Evolutionary conservation across 257 asterid species (phyloP).

Genomic region (Solanum chiquidenum): DNA sequence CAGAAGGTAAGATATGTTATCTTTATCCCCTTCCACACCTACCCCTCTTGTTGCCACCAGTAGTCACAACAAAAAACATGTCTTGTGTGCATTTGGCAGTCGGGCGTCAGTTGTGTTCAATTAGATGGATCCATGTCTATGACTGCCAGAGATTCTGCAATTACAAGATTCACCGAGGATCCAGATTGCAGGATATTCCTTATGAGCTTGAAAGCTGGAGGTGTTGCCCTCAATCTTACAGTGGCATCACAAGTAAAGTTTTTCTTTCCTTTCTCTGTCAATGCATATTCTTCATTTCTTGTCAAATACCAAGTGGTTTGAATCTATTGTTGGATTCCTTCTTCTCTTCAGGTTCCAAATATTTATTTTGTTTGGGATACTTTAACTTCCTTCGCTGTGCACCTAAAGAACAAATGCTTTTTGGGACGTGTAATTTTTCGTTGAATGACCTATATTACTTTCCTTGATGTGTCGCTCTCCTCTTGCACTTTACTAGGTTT

Average conservation of each 20-base stretch:
- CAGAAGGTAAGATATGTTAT: constrained; percentile 39
- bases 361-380: background rate
- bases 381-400: background rate
- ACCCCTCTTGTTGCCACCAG: background rate
- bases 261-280: background rate
- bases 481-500: constrained; percentile 43
- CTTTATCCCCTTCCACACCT: background rate
- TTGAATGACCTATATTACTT: background rate
- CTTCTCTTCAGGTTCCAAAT: background rate
- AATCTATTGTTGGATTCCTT: background rate
- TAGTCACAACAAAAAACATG: background rate
- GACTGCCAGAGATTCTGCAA: constrained; percentile 79
- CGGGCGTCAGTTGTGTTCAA: constrained; percentile 66
- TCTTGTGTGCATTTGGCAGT: constrained; percentile 31
- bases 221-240: constrained; percentile 95
- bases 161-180: constrained; percentile 61
- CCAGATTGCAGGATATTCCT: constrained; percentile 81
- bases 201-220: constrained; percentile 96
- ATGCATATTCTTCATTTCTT: background rate
- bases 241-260: constrained; percentile 82
- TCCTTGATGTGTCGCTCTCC: background rate
- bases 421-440: background rate
- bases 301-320: background rate
- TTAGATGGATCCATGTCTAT: constrained; percentile 87
- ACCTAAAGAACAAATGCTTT: background rate